Conservation (phyloP, 495 filamentous ascomycete genomes). For the Penicillium simplicissimum region DNA sequence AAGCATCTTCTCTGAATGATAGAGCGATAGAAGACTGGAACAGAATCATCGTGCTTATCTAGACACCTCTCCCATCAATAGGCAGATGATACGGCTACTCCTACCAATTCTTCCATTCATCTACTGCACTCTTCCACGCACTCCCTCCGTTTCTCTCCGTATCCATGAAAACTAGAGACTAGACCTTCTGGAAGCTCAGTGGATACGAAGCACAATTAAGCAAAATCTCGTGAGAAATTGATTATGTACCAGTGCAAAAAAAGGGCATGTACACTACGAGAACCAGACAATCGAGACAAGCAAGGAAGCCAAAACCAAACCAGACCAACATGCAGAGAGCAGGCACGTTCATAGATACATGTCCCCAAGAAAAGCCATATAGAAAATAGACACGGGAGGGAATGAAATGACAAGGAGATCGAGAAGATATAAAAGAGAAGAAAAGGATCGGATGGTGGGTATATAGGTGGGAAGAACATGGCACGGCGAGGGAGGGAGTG, state of each 20-base stretch:
- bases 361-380: conserved; percentile 26
- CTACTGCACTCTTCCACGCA: background rate
- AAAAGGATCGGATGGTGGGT: conserved; percentile 32
- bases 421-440: background rate
- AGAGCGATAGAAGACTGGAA: conserved; percentile 23
- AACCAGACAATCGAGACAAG: background rate
- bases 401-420: background rate
- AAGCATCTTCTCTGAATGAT: conserved; percentile 22
- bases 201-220: background rate
- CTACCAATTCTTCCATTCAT: conserved; percentile 14
- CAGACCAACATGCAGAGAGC: conserved; percentile 17
- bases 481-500: background rate
- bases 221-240: background rate
- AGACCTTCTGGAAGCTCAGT: background rate
- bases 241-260: background rate
- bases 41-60: conserved; percentile 3
- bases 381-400: conserved; percentile 10
- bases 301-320: conserved; percentile 13
- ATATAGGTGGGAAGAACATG: conserved; percentile 21
- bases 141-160: background rate
- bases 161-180: background rate
- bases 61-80: background rate
- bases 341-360: conserved; percentile 27
- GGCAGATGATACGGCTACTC: conserved; percentile 3
- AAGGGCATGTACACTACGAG: conserved; percentile 15